These are phyloP conservation scores for Saitozyma podzolica DNA, from an alignment of 768 basidiomycete genomes.

Conservation along the genomic window DNA sequence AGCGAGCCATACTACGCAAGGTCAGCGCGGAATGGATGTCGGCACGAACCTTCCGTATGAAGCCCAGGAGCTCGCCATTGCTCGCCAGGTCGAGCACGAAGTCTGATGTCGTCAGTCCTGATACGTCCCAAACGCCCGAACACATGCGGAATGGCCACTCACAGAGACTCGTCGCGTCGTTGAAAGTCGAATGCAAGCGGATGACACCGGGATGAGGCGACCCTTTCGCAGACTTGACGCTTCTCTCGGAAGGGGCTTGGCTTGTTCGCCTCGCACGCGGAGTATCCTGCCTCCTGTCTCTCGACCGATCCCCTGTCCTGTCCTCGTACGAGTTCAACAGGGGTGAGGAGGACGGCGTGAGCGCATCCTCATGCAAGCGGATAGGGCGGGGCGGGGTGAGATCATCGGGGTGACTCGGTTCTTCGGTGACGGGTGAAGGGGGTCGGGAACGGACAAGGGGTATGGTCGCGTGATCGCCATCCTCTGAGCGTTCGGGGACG, in stretches of 20 bases:
- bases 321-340: too few relatives aligned
- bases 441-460: conserved; percentile 20
- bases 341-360: too few relatives aligned
- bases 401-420: neutral
- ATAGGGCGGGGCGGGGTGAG: too few relatives aligned
- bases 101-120: conserved; percentile 32
- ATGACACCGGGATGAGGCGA: conserved; percentile 48
- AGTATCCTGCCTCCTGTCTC: conserved; percentile 8
- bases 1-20: conserved; percentile 72
- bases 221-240: conserved; percentile 17
- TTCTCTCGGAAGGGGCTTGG: conserved; percentile 34
- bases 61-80: conserved; percentile 55
- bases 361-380: too few relatives aligned
- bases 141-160: conserved; percentile 12
- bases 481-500: conserved; percentile 37
- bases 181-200: conserved; percentile 48
- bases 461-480: conserved; percentile 12
- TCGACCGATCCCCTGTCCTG: conserved; percentile 9
- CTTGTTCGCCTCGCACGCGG: conserved; percentile 25
- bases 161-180: conserved; percentile 48
- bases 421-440: conserved; percentile 36
- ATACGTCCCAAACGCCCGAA: neutral
- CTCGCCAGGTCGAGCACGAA: conserved; percentile 56
- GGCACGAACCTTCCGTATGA: conserved; percentile 51
- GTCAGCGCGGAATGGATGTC: conserved; percentile 8